Conservation (phyloP, 495 filamentous ascomycete genomes). For the Aspergillus indologenus region DNA sequence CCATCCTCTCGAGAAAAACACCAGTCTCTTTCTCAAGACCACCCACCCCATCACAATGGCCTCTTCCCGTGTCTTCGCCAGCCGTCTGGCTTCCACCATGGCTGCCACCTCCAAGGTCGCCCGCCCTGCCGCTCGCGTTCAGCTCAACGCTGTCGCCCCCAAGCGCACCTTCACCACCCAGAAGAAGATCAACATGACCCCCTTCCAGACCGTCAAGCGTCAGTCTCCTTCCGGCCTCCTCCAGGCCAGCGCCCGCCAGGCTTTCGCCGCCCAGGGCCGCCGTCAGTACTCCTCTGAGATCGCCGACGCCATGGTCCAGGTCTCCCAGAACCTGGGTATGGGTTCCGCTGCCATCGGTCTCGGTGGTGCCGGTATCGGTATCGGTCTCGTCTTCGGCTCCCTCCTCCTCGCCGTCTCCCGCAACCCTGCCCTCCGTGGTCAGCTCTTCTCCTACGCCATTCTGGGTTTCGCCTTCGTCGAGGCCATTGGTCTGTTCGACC, state of each 20-base stretch:
- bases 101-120: conserved; percentile 66
- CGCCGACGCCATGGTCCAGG: conserved; percentile 79
- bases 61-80: conserved; percentile 67
- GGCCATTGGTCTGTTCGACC: conserved; percentile 89
- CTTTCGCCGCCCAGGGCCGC: conserved; percentile 56
- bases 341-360: conserved; percentile 85
- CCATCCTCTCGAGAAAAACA: conserved; percentile 24
- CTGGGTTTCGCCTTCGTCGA: conserved; percentile 92
- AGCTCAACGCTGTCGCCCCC: conserved; percentile 52
- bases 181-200: conserved; percentile 37
- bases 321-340: conserved; percentile 85
- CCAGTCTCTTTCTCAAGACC: conserved; percentile 11
- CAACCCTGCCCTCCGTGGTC: conserved; percentile 85
- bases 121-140: conserved; percentile 62
- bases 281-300: conserved; percentile 79
- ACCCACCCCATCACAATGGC: conserved; percentile 63
- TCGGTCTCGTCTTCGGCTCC: conserved; percentile 85
- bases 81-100: conserved; percentile 72
- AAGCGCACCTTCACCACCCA: conserved; percentile 64
- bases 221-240: conserved; percentile 59
- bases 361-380: conserved; percentile 88
- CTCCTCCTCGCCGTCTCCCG: conserved; percentile 80
- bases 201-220: conserved; percentile 62
- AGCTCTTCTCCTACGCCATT: conserved; percentile 93
- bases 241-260: conserved; percentile 61